Base-by-base conservation (phyloP, 805 yeast species). In the Saccharomycopsis synnaedendra region DNA sequence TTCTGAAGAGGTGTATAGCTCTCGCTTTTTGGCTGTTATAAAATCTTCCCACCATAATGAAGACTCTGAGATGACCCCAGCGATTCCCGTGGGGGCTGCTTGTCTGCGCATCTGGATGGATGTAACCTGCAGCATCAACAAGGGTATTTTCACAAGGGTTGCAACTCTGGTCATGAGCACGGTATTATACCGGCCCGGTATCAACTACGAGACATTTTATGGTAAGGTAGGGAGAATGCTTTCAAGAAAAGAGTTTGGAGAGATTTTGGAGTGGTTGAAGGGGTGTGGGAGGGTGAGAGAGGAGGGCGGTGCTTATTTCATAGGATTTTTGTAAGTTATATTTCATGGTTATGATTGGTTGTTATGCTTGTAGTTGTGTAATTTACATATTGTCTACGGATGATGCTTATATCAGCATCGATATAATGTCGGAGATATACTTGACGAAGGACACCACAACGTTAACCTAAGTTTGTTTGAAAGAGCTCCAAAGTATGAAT, bases 41-140 rank as follows among this genome's bases (percentile, higher is more conserved):
- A 38, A 19, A 19, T 19, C 19, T 19, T 19, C 19, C 19, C 19
- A 19, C 19, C 19, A 19, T 19, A 19, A 19, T 19, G 19, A 19
- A 19, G 19, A 19, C 19, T 19, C 2, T 19, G 19, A 19, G 19
- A 19, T 19, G 19, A 19, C 19, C 19, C 19, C 19, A 19, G 36
- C 78, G 1, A 72, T 80, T 3, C 88, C 89, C 0, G 53, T 67
- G 5, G 82, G 81, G 0, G 63, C 69, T 19, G 76, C 88, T 2
- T 80, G 85, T 50, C 74, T 83, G 2, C 73, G 74, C 38, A 60
- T 82, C 5, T 87, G 96, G 96, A 68, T 85, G 8, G 83, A 81
- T 55, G 61, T 81, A 36, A 61, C 66, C 33, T 90, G 94, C 1
- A 61, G 69, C 31, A 69, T 88, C 40, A 79, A 82, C 51, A 63